Percentiles rank a stretch among this genome's conserved stretches.
These are phyloP conservation scores for Trametes punicea DNA, from an alignment of 768 basidiomycete genomes.

Conservation along the genomic window DNA sequence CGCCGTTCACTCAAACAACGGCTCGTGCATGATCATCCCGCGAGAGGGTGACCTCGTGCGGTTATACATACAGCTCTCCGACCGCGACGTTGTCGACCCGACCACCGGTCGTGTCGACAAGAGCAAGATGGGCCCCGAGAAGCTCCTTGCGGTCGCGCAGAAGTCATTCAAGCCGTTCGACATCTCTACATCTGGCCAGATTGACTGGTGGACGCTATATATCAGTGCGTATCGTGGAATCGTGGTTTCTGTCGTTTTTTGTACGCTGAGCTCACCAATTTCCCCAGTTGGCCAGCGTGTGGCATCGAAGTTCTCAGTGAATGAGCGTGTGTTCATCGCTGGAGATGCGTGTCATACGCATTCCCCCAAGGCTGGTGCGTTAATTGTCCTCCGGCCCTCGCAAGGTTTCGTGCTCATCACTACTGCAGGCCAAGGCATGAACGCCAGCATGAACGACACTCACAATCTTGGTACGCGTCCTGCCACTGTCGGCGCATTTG, in stretches of 20 bases:
- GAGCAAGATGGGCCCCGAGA: conserved; percentile 35
- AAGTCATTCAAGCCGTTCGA: conserved; percentile 42
- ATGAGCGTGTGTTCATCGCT: conserved; percentile 52
- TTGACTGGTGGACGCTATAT: conserved; percentile 52
- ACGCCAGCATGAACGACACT: conserved; percentile 51
- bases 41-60: conserved; percentile 47
- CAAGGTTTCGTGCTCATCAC: not conserved
- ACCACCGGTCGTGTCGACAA: conserved; percentile 42
- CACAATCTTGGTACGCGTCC: conserved; percentile 49
- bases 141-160: conserved; percentile 43
- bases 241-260: conserved; percentile 1
- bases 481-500: too few relatives aligned
- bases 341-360: conserved; percentile 53
- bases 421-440: conserved; percentile 44
- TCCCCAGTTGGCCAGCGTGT: conserved; percentile 52
- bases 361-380: conserved; percentile 40
- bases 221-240: conserved; percentile 34
- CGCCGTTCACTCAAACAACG: conserved; percentile 50
- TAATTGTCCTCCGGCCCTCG: too few relatives aligned
- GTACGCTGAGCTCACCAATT: not conserved
- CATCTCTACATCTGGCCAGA: conserved; percentile 27
- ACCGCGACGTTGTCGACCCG: conserved; percentile 36
- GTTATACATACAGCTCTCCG: conserved; percentile 50
- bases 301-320: conserved; percentile 43
- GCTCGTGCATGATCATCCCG: conserved; percentile 52